Evolutionary conservation across 768 basidiomycete species (phyloP).

Genomic region (Vishniacozyma victoriae): DNA sequence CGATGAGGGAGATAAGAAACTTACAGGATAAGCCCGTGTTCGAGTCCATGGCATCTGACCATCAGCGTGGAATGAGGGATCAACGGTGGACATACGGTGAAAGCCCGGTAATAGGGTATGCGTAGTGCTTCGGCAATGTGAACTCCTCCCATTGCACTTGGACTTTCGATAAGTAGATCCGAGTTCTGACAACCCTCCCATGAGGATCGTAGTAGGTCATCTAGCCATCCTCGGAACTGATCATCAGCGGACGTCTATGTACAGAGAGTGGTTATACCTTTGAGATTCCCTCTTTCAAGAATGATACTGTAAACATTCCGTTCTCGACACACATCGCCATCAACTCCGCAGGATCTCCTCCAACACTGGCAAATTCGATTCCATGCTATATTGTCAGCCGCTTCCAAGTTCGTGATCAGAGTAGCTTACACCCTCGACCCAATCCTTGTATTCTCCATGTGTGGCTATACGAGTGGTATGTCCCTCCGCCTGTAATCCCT

Average conservation of each 20-base stretch:
- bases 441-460: slow-evolving; percentile 87
- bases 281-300: slow-evolving; percentile 79
- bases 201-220: slow-evolving; percentile 87
- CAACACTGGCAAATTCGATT: slow-evolving; percentile 91
- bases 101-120: slow-evolving; percentile 91
- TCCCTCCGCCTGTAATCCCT: slow-evolving; percentile 59
- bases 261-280: slow-evolving; percentile 57
- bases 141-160: slow-evolving; percentile 93
- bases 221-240: slow-evolving; percentile 95
- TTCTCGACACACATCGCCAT: slow-evolving; percentile 98
- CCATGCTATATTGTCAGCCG: slow-evolving; percentile 59
- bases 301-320: slow-evolving; percentile 92
- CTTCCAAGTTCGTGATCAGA: background rate
- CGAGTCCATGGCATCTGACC: slow-evolving; percentile 87
- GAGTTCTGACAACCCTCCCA: slow-evolving; percentile 96
- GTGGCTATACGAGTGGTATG: slow-evolving; percentile 87
- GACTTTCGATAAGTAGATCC: slow-evolving; percentile 88
- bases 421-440: slow-evolving; percentile 81
- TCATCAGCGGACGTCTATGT: slow-evolving; percentile 2
- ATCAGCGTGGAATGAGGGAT: slow-evolving; percentile 1
- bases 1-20: background rate
- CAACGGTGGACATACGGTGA: slow-evolving; percentile 52
- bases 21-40: slow-evolving; percentile 79
- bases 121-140: slow-evolving; percentile 92
- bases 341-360: slow-evolving; percentile 93